A percentile compares a stretch with the other conserved stretches of the same genome.
Conservation (phyloP, 2,329 filamentous ascomycete species). For the Trichoderma cornu-damae region DNA sequence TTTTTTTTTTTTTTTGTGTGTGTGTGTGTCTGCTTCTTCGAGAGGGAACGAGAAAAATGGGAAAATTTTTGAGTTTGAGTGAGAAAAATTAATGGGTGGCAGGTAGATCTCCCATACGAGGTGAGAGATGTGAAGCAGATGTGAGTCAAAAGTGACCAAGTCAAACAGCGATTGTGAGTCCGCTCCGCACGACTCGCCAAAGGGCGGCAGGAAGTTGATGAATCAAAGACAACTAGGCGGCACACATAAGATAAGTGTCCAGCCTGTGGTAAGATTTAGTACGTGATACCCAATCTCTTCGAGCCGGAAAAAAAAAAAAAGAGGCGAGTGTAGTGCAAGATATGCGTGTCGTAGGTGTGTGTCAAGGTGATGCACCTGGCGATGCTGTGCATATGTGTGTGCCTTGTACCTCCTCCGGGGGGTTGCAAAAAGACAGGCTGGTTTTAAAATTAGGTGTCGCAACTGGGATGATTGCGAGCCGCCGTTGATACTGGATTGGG, state of each 20-base stretch:
- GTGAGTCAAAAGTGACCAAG: slow-evolving; percentile 21
- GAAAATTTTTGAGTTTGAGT: not conserved
- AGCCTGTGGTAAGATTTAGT: not conserved
- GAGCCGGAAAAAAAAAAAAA: slow-evolving; percentile 2
- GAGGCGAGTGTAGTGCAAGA: slow-evolving; percentile 17
- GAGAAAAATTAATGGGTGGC: slow-evolving; percentile 12
- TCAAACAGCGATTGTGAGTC: not conserved
- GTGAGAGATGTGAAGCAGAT: slow-evolving; percentile 20
- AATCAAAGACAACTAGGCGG: slow-evolving; percentile 4
- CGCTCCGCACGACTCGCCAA: slow-evolving; percentile 11
- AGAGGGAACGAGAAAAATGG: too few species aligned
- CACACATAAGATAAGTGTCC: not conserved
- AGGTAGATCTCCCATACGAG: slow-evolving; percentile 15
- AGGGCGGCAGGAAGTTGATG: slow-evolving; percentile 4
- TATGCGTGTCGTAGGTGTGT: slow-evolving; percentile 11
- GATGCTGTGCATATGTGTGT: slow-evolving; percentile 13
- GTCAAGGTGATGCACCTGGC: slow-evolving; percentile 7
- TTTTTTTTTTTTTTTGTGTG: not conserved
- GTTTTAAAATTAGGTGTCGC: not conserved
- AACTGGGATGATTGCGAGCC: not conserved
- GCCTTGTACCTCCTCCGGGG: slow-evolving; percentile 2
- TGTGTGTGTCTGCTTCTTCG: too few species aligned
- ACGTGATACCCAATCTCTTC: slow-evolving; percentile 13
- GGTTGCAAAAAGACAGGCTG: not conserved
- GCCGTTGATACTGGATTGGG: not conserved